A percentile compares a stretch with the other conserved stretches of the same genome.
These are phyloP conservation scores for Scenedesmus sp. DNA, from an alignment of 163 green algal genomes.

Conservation along the genomic window DNA sequence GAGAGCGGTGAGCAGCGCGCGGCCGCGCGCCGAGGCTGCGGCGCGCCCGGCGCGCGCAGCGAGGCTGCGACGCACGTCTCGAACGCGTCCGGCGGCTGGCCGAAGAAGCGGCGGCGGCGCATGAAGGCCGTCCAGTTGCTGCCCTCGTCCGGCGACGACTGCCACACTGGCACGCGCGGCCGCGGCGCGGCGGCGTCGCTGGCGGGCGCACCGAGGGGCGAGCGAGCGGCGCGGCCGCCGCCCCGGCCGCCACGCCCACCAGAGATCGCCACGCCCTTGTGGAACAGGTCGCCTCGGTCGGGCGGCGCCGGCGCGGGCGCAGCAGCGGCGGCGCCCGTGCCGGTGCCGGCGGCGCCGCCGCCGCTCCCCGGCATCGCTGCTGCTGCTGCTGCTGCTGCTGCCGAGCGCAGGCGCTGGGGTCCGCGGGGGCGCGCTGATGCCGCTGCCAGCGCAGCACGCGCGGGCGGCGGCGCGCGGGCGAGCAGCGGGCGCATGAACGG, in stretches of 20 bases:
- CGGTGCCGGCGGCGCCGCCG: neutral
- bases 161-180: slow-evolving; percentile 33
- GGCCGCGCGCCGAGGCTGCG: neutral
- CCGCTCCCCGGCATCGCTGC: too few species aligned
- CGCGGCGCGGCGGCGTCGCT: too few species aligned
- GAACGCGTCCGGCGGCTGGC: slow-evolving; percentile 35
- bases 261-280: slow-evolving; percentile 47
- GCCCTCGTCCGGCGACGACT: slow-evolving; percentile 40
- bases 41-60: neutral
- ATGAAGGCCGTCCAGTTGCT: slow-evolving; percentile 45
- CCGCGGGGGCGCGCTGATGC: too few species aligned
- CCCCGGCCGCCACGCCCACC: neutral
- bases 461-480: too few species aligned
- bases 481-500: too few species aligned
- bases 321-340: slow-evolving; percentile 8
- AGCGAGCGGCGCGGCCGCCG: neutral
- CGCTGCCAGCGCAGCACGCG: too few species aligned
- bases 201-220: neutral
- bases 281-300: slow-evolving; percentile 13
- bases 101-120: slow-evolving; percentile 37
- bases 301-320: neutral
- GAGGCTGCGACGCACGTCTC: too few species aligned
- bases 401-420: too few species aligned
- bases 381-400: too few species aligned
- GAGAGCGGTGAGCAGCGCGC: neutral